phyloP scores from a whole-genome alignment of 179 eudicot species.

The Gypsophila paniculata region DNA sequence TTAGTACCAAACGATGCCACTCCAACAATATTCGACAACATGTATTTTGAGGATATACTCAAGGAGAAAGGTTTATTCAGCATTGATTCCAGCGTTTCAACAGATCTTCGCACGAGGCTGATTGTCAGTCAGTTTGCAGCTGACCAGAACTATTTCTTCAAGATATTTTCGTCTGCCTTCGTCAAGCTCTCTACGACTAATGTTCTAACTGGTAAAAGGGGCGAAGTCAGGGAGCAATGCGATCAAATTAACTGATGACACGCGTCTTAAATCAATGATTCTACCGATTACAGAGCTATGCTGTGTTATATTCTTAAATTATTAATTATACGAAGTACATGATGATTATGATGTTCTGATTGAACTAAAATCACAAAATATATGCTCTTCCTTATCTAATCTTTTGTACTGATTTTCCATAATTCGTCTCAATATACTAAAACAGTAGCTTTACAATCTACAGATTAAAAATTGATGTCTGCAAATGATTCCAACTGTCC shows the following conservation, averaged over 20 bases:
- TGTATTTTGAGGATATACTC: slow-evolving; percentile 32
- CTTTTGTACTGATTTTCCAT: too few relatives aligned
- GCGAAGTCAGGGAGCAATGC: slow-evolving; percentile 31
- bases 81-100: slow-evolving; percentile 39
- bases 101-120: slow-evolving; percentile 34
- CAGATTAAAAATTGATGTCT: too few relatives aligned
- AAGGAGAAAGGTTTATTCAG: slow-evolving; percentile 40
- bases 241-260: slow-evolving; percentile 26
- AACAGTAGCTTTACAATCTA: too few relatives aligned
- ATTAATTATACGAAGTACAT: too few relatives aligned
- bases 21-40: slow-evolving; percentile 41
- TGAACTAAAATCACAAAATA: too few relatives aligned
- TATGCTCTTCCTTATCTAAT: too few relatives aligned
- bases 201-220: slow-evolving; percentile 41
- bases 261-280: not conserved
- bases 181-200: slow-evolving; percentile 42
- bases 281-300: too few relatives aligned
- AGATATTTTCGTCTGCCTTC: slow-evolving; percentile 52
- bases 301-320: too few relatives aligned
- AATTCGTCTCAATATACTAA: too few relatives aligned
- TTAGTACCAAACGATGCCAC: slow-evolving; percentile 42
- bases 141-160: slow-evolving; percentile 39
- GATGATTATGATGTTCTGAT: too few relatives aligned
- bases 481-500: too few relatives aligned
- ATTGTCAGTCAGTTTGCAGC: slow-evolving; percentile 35